Evolutionary conservation across 441 rosid species (phyloP).

Genomic region (Populus hybrid): DNA sequence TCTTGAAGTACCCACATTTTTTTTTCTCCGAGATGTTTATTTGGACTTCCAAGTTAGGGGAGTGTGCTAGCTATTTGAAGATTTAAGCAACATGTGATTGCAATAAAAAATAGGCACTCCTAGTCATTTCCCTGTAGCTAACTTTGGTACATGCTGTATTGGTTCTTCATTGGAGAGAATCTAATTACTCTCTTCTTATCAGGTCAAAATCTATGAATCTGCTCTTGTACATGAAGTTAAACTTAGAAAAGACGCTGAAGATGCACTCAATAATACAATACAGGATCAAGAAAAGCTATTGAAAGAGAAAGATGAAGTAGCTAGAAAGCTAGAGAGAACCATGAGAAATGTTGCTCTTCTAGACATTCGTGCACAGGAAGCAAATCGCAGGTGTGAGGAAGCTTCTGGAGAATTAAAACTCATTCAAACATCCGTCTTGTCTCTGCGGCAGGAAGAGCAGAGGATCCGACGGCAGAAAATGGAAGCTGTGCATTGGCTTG

Average conservation of each 20-base stretch:
- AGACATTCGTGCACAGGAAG: slow-evolving; percentile 48
- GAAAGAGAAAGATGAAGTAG: slow-evolving; percentile 43
- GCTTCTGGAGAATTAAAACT: slow-evolving; percentile 46
- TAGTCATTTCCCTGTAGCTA: not conserved
- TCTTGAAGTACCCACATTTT: not conserved
- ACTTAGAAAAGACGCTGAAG: slow-evolving; percentile 40
- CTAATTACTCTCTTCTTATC: slow-evolving; percentile 18
- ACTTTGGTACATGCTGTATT: not conserved
- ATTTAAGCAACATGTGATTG: not conserved
- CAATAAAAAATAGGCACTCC: not conserved
- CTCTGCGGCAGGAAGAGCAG: slow-evolving; percentile 58
- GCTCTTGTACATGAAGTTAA: slow-evolving; percentile 41
- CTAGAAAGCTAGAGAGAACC: slow-evolving; percentile 46
- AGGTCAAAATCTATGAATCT: slow-evolving; percentile 43
- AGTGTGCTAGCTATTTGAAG: not conserved
- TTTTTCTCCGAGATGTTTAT: not conserved
- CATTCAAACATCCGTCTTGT: slow-evolving; percentile 48
- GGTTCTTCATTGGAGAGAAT: not conserved
- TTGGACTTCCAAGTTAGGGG: not conserved
- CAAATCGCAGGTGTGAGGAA: slow-evolving; percentile 48
- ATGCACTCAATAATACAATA: no score
- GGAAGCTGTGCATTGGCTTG: slow-evolving; percentile 70
- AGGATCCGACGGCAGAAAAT: slow-evolving; percentile 51
- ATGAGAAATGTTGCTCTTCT: slow-evolving; percentile 55
- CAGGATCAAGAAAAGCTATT: slow-evolving; percentile 42